Conservation (phyloP, 2,329 filamentous ascomycete species). For the Apiospora koreana region DNA sequence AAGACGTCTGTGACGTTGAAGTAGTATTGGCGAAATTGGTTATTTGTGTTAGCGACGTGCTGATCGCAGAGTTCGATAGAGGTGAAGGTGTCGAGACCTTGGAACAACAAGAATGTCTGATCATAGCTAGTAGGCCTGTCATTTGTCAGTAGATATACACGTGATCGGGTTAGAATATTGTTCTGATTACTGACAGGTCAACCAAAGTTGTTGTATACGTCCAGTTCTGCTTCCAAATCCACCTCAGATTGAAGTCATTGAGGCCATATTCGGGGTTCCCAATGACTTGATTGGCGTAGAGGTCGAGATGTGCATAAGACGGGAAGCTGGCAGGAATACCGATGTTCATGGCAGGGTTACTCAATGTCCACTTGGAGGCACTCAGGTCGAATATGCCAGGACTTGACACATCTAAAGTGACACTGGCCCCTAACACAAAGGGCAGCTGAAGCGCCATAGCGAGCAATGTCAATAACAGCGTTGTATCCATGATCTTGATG, state of each 20-base stretch:
- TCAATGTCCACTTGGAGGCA: conserved; percentile 44
- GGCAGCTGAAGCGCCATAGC: neutral
- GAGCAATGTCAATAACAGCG: neutral
- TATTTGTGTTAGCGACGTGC: conserved; percentile 57
- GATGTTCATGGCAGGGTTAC: conserved; percentile 46
- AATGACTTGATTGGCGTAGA: conserved; percentile 54
- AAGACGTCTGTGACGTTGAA: conserved; percentile 56
- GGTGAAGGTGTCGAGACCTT: conserved; percentile 63
- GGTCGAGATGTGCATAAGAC: conserved; percentile 60
- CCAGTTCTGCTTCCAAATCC: conserved; percentile 61
- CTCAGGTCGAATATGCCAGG: conserved; percentile 36
- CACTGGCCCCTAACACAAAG: neutral
- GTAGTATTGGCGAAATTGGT: conserved; percentile 63
- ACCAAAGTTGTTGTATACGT: conserved; percentile 56
- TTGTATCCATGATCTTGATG: neutral
- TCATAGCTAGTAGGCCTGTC: neutral
- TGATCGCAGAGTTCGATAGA: conserved; percentile 56
- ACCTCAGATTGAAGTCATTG: conserved; percentile 61
- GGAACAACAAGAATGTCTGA: conserved; percentile 55
- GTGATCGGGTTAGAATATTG: conserved; percentile 22
- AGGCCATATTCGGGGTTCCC: conserved; percentile 53
- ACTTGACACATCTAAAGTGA: neutral
- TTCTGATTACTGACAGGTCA: conserved; percentile 36
- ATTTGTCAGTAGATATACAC: conserved; percentile 28
- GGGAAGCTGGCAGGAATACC: conserved; percentile 56